Evolutionary conservation across 192 early-diverging fungal genomes (phyloP), one percentile per base, ranked within the genome.

Genomic region (Thamnidium elegans): DNA sequence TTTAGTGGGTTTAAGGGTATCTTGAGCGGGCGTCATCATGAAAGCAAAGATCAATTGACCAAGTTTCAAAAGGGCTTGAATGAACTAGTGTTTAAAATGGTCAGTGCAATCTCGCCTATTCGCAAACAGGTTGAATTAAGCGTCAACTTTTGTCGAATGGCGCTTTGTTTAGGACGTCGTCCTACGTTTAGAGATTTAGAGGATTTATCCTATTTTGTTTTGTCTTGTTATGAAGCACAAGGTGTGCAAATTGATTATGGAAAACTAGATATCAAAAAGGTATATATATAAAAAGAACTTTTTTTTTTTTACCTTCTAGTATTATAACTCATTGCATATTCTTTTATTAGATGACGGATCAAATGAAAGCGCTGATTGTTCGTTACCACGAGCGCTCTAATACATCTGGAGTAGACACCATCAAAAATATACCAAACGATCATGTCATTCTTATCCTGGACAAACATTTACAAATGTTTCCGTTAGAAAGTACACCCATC

Each of bases 361-460:
- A 48, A 48, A 19, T 48, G 46, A 48, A 48, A 13, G 14, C 15
- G 1, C 14, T 47, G 7, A 50, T 72, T 31, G 44, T 30, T 39
- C 52, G 55, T 26, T 71, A 72, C 20, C 55, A 71, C 51, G 53
- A 65, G 5, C 39, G 46, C 20, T 42, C 60, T 5, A 26, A 21
- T 10, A 1, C 20, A 3, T 3, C 46, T 1, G 53, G 54, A 3
- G 19, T 70, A 4, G 54, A 70, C 23, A 46, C 62, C 13, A 50
- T 39, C 26, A 52, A 70, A 32, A 1, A 23, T 6, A 14, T 64
- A 31, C 17, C 58, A 13, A 54, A 70, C 34, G 59, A 75, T 4
- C 94, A 97, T 72, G 63, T 91, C 3, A 84, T 99, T 43, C 62
- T 99, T 30, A 85, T 96, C 8, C 77, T 93, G 23, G 96, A 98